Conservation (phyloP, 768 basidiomycete genomes). For the Leucocoprinus leucothites region DNA sequence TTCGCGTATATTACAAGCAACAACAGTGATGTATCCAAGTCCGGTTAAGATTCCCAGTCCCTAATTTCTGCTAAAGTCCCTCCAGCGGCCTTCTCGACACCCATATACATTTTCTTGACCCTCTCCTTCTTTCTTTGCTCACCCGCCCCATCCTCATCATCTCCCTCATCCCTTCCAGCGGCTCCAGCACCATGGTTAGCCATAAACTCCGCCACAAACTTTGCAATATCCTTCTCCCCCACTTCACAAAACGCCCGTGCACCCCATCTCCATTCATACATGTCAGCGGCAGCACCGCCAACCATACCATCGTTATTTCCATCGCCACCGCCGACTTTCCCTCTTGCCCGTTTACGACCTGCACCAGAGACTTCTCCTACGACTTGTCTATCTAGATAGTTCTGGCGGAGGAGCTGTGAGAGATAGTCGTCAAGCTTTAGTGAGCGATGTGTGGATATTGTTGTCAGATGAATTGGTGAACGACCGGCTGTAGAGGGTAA, state of each 20-base stretch:
- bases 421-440: conserved; percentile 69
- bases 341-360: conserved; percentile 52
- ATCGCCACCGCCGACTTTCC: conserved; percentile 28
- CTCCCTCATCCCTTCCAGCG: conserved; percentile 32
- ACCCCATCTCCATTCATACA: conserved; percentile 87
- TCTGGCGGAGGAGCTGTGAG: conserved; percentile 57
- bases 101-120: conserved; percentile 46
- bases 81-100: conserved; percentile 64
- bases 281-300: conserved; percentile 26
- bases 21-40: background rate
- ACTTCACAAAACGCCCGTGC: conserved; percentile 77
- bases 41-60: conserved; percentile 12
- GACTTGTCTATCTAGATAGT: conserved; percentile 71
- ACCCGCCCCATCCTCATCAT: conserved; percentile 30
- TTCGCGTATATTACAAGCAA: no score
- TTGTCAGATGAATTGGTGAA: conserved; percentile 44
- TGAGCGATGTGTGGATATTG: conserved; percentile 45
- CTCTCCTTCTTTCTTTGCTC: conserved; percentile 28
- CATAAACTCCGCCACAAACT: conserved; percentile 84
- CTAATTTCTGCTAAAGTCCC: conserved; percentile 45
- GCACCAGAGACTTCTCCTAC: conserved; percentile 45
- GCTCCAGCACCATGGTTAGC: conserved; percentile 30
- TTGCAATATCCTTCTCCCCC: conserved; percentile 70
- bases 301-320: conserved; percentile 27
- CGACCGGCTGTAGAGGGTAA: conserved; percentile 42